A percentile compares a stretch with the other conserved stretches of the same genome.
Evolutionary conservation across 2,329 filamentous ascomycete species (phyloP).

Genomic region (Fusarium sp.): DNA sequence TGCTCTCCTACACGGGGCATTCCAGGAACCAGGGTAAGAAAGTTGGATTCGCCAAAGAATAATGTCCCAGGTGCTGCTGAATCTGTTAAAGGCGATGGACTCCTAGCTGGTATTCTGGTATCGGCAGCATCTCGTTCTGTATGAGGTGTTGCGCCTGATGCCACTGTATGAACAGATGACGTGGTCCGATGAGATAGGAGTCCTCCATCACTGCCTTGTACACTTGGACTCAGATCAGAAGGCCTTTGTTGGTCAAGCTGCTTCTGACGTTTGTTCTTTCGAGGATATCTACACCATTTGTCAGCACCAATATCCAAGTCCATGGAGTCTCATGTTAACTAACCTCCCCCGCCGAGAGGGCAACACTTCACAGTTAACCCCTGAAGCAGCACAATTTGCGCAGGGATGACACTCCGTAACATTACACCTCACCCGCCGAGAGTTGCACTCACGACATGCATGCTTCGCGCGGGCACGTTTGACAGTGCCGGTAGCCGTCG

Average conservation of each 20-base stretch:
- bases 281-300: slow-evolving; percentile 35
- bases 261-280: slow-evolving; percentile 31
- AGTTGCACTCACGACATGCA: slow-evolving; percentile 50
- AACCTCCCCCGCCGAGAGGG: slow-evolving; percentile 49
- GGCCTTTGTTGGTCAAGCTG: background rate
- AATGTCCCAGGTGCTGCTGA: slow-evolving; percentile 40
- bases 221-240: background rate
- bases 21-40: slow-evolving; percentile 49
- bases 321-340: background rate
- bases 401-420: slow-evolving; percentile 49
- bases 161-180: background rate
- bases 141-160: background rate
- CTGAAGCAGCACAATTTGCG: slow-evolving; percentile 44
- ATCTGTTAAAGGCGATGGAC: slow-evolving; percentile 31
- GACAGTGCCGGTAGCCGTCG: slow-evolving; percentile 37
- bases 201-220: background rate
- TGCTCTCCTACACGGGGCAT: slow-evolving; percentile 12
- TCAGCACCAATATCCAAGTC: background rate
- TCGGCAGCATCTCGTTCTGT: background rate
- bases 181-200: background rate
- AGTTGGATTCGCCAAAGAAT: slow-evolving; percentile 54
- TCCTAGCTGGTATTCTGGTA: slow-evolving; percentile 16
- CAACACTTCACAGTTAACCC: slow-evolving; percentile 45
- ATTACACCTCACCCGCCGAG: slow-evolving; percentile 49
- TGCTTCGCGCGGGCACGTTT: slow-evolving; percentile 49